Evolutionary conservation across 306 rosid species (phyloP), one percentile per base, ranked within the genome.

Genomic region (Delonix regia): DNA sequence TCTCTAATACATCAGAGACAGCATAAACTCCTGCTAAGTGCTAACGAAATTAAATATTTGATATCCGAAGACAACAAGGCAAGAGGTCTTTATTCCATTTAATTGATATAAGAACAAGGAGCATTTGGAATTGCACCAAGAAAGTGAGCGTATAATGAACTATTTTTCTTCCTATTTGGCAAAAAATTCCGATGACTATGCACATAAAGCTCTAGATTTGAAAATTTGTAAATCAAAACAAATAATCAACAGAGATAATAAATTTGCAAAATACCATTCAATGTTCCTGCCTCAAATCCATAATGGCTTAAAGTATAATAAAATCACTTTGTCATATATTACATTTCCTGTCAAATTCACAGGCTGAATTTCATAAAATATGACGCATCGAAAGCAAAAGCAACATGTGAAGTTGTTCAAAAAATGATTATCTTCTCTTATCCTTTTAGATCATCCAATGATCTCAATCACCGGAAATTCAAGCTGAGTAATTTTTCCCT

Each of bases 111-210:
- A 69, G 57, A 25, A 24, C 55, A 57, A 28, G 13, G 57, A 69
- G 64, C 59, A 24, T 25, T 47, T 25, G 22, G 65, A 56, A 71
- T 66, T 64, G 33, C 71, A 48, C 24, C 44, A 25, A 71, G 33
- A 44, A n/a, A 52, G 25, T 57, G 51, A 12, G 9, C 30, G 12
- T 4, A 65, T 39, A 30, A 49, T 48, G 33, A 64, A 11, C 10
- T 24, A 69, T 33, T 36, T 47, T 14, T 69, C 71, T 42, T 78
- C 38, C 69, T 78, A 38, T 56, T 42, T 3, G 18, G 48, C 71
- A 70, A 11, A 9, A 25, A 53, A 51, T 22, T 30, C 34, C 21
- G 55, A 36, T 1, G 44, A 51, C 18, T 57, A 44, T 30, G 36
- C 45, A 65, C 22, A 55, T 14, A 3, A 82, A 13, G 34, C 10